Conservation (phyloP, 495 filamentous ascomycete species). For the Penicillium tannophilum region DNA sequence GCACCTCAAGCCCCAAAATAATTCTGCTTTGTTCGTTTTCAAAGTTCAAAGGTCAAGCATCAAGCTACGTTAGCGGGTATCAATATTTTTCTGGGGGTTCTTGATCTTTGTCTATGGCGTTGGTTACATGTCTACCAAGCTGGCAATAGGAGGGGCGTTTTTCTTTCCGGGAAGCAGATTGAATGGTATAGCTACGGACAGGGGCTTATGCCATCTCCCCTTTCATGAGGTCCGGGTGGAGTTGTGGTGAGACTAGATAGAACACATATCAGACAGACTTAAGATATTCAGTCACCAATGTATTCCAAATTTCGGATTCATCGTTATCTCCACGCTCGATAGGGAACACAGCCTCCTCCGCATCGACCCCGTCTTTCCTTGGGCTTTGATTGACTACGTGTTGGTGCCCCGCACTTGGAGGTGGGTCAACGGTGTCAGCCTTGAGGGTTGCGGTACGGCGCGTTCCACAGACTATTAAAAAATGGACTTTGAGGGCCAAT, state of each 20-base stretch:
- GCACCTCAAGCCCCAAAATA: conserved; percentile 18
- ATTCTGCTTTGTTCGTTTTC: conserved; percentile 5
- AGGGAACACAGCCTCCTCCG: not conserved
- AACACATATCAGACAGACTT: not conserved
- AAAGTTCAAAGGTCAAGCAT: not conserved
- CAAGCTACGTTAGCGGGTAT: conserved; percentile 17
- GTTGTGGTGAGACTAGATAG: not conserved
- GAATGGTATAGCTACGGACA: not conserved
- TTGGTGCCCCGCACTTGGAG: not conserved
- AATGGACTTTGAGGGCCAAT: too few species aligned
- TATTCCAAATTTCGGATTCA: not conserved
- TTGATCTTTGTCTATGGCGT: conserved; percentile 5
- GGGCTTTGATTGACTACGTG: too few species aligned
- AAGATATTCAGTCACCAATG: not conserved
- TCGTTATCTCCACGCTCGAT: not conserved
- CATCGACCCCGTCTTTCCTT: not conserved
- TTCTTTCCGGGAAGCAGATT: not conserved
- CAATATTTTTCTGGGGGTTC: conserved; percentile 6
- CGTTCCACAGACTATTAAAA: too few species aligned
- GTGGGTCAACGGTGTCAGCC: too few species aligned
- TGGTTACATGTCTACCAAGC: conserved; percentile 9
- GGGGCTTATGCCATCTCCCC: not conserved
- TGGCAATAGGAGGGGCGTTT: conserved; percentile 11
- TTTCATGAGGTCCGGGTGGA: not conserved
- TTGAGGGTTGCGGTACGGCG: too few species aligned